Evolutionary conservation across 2,329 filamentous ascomycete genomes (phyloP).

Genomic region (Magnaporthiopsis rhizophila): DNA sequence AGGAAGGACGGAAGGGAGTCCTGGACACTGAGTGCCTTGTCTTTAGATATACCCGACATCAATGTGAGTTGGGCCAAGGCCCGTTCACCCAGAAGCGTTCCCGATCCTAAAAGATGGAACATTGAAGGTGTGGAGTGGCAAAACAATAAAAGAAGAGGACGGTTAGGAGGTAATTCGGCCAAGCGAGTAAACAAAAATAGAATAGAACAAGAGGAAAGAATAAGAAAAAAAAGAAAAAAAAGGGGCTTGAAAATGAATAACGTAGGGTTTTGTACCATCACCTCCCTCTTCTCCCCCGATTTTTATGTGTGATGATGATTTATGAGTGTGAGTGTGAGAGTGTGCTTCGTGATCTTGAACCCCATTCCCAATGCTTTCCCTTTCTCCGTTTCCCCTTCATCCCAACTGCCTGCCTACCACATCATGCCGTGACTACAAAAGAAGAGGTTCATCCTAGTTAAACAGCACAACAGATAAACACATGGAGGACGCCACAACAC

Average conservation of each 20-base stretch:
- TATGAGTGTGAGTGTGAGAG: not conserved
- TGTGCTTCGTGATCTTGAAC: not conserved
- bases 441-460: not conserved
- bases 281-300: not conserved
- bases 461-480: not conserved
- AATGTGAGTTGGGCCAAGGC: not conserved
- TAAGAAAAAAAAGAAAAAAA: slow-evolving; percentile 14
- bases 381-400: not conserved
- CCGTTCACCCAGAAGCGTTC: not conserved
- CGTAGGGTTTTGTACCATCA: not conserved
- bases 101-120: not conserved
- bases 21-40: not conserved
- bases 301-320: not conserved
- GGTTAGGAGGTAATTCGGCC: not conserved
- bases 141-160: not conserved
- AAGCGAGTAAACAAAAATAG: not conserved
- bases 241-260: not conserved
- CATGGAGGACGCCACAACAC: not conserved
- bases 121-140: not conserved
- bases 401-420: not conserved
- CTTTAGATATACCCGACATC: not conserved
- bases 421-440: not conserved
- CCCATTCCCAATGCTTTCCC: not conserved
- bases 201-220: not conserved
- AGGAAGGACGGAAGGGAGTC: no score